phyloP scores from a whole-genome alignment of 2,329 filamentous ascomycete genomes.

The Madurella mycetomatis region DNA sequence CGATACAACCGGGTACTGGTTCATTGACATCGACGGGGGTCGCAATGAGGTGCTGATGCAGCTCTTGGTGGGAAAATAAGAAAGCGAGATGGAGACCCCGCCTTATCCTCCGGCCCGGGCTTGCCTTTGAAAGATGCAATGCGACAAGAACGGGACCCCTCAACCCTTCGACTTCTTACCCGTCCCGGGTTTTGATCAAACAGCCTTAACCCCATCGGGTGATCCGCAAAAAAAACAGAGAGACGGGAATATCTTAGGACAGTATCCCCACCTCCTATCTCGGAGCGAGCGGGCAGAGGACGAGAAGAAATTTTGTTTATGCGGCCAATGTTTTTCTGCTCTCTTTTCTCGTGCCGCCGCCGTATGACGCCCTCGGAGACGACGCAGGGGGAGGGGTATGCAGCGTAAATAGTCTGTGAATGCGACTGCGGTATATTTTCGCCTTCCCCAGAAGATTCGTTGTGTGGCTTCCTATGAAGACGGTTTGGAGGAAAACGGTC shows the following conservation, averaged over 20 bases:
- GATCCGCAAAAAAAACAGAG: background rate
- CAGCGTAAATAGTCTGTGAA: background rate
- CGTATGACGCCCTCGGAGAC: background rate
- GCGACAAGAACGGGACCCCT: background rate
- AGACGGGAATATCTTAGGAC: background rate
- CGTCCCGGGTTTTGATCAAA: background rate
- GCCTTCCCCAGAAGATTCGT: background rate
- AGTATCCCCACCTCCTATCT: background rate
- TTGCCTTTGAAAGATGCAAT: constrained; percentile 7
- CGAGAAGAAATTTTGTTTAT: constrained; percentile 10
- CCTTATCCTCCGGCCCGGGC: background rate
- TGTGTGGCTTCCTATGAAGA: background rate
- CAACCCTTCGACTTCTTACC: background rate
- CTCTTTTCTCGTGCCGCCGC: background rate
- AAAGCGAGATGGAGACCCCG: constrained; percentile 1
- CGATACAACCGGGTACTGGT: background rate
- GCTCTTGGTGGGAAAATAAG: background rate
- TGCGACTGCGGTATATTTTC: constrained; percentile 23
- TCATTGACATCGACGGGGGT: background rate
- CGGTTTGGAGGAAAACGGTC: too few species aligned
- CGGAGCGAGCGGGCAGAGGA: background rate
- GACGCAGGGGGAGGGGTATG: too few species aligned
- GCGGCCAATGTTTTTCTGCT: constrained; percentile 2
- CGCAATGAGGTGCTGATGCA: background rate
- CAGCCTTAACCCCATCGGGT: background rate